These are phyloP conservation scores for Apiotrichum brassicae DNA, from an alignment of 1,284 basidiomycete genomes.

Conservation along the genomic window DNA sequence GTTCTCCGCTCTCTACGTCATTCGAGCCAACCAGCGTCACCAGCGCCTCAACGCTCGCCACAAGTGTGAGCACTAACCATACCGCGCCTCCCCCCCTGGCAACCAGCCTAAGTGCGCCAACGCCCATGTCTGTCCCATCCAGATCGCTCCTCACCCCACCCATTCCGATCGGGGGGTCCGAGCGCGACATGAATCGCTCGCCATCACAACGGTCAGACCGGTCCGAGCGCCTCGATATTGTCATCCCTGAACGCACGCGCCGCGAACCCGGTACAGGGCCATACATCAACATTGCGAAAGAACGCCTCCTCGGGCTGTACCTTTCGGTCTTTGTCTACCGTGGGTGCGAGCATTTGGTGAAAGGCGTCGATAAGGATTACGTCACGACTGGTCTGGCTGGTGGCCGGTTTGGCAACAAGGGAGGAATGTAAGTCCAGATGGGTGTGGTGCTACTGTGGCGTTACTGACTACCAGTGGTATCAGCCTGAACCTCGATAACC, in stretches of 20 bases:
- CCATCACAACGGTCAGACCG: conserved; percentile 1
- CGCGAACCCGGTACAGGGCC: conserved; percentile 30
- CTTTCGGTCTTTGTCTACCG: conserved; percentile 48
- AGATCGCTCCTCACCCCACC: background rate
- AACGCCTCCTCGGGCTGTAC: conserved; percentile 54
- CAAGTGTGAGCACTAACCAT: background rate
- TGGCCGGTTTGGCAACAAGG: conserved; percentile 53
- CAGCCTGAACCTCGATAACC: conserved; percentile 50
- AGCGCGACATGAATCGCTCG: background rate
- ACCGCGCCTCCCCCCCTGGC: too few relatives aligned
- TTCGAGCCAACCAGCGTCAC: background rate
- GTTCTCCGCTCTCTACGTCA: background rate
- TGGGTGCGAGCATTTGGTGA: conserved; percentile 46
- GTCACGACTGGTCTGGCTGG: conserved; percentile 54
- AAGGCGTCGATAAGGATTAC: conserved; percentile 49
- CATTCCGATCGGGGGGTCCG: background rate
- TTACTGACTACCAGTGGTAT: conserved; percentile 46
- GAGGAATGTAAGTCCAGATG: conserved; percentile 38
- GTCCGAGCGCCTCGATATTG: background rate
- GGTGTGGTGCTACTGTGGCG: too few relatives aligned
- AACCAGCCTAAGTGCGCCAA: too few relatives aligned
- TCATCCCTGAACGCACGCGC: background rate
- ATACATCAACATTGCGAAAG: conserved; percentile 53
- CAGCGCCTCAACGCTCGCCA: background rate
- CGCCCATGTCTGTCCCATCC: background rate